phyloP scores from a whole-genome alignment of 495 filamentous ascomycete species.

The Hypoxylon perforatum region DNA sequence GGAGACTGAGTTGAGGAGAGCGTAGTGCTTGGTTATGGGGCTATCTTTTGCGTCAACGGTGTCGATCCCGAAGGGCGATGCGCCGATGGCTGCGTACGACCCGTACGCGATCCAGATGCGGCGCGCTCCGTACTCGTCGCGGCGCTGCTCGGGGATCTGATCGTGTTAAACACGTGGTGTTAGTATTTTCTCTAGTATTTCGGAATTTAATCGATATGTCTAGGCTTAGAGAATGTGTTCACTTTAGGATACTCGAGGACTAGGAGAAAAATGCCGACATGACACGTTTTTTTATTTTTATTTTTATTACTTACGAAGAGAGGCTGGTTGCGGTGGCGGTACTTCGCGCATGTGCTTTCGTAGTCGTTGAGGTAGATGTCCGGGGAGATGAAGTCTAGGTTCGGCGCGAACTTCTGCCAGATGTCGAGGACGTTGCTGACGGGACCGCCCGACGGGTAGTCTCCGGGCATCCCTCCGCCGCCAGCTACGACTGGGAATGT shows the following conservation, averaged over 20 bases:
- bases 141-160: constrained; percentile 63
- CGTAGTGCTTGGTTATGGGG: constrained; percentile 55
- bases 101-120: constrained; percentile 59
- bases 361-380: constrained; percentile 63
- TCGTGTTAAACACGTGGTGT: too few relatives aligned
- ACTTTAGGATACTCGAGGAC: too few relatives aligned
- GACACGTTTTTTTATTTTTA: too few relatives aligned
- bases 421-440: constrained; percentile 57
- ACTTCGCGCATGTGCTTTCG: constrained; percentile 51
- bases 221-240: too few relatives aligned
- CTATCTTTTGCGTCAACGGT: constrained; percentile 49
- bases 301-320: too few relatives aligned
- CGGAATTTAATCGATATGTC: too few relatives aligned
- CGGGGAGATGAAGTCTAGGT: constrained; percentile 61
- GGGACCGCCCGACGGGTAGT: constrained; percentile 60
- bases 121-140: constrained; percentile 60
- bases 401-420: constrained; percentile 56
- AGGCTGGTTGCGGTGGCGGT: constrained; percentile 57
- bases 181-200: too few relatives aligned
- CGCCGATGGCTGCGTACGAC: constrained; percentile 55
- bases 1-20: constrained; percentile 49
- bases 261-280: too few relatives aligned
- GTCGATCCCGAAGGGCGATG: constrained; percentile 61
- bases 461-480: constrained; percentile 57
- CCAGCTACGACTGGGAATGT: constrained; percentile 51